Percentiles rank a stretch among this genome's conserved stretches.
Evolutionary conservation across 2,329 filamentous ascomycete species (phyloP).

Genomic region (Bipolaris oryzae): DNA sequence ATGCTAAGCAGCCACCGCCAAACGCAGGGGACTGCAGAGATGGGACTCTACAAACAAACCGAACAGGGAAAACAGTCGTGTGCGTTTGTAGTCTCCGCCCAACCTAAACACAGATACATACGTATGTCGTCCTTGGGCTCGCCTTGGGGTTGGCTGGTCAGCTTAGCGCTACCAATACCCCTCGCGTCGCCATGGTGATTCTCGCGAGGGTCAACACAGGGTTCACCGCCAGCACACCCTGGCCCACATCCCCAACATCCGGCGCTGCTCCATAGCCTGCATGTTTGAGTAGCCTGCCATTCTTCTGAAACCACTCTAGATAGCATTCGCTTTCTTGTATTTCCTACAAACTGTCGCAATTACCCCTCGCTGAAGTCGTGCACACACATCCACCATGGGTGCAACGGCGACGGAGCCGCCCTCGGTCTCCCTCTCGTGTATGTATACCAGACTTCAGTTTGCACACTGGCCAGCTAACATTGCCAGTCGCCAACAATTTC

Average conservation of each 20-base stretch:
- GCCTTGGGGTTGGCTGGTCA: slow-evolving; percentile 9
- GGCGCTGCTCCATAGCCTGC: slow-evolving; percentile 28
- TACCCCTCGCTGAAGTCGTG: slow-evolving; percentile 27
- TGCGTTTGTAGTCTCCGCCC: neutral
- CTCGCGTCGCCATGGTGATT: slow-evolving; percentile 35
- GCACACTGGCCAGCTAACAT: slow-evolving; percentile 38
- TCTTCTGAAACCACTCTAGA: slow-evolving; percentile 22
- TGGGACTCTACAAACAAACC: neutral
- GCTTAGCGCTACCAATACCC: slow-evolving; percentile 21
- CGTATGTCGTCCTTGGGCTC: slow-evolving; percentile 1
- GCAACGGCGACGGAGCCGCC: slow-evolving; percentile 64
- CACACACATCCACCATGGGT: slow-evolving; percentile 59
- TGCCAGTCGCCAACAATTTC: slow-evolving; percentile 94
- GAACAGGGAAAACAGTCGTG: neutral
- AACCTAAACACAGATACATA: neutral
- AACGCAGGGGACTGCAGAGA: neutral
- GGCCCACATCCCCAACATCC: slow-evolving; percentile 33
- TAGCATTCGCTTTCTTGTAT: slow-evolving; percentile 22
- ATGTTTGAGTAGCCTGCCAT: slow-evolving; percentile 24
- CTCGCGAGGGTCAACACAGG: slow-evolving; percentile 28
- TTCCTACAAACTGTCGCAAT: slow-evolving; percentile 14
- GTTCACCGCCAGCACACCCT: slow-evolving; percentile 24
- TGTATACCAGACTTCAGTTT: neutral
- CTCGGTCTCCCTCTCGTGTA: slow-evolving; percentile 72
- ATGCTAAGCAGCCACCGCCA: neutral